Evolutionary conservation across 345 rosid species (phyloP), one percentile per base, ranked within the genome.

Genomic region (Camelina hispida): DNA sequence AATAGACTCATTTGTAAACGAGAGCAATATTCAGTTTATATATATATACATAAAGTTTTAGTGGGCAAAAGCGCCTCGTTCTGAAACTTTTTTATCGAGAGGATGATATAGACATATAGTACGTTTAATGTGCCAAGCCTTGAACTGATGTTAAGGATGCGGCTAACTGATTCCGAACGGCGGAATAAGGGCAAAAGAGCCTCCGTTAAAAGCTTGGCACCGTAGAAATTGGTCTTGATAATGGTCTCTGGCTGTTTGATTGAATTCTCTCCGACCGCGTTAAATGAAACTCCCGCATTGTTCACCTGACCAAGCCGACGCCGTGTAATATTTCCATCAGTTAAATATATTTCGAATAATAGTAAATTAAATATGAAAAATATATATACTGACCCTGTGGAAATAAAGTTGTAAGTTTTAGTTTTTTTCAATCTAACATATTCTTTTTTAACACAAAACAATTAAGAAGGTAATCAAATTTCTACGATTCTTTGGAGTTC

Each of bases 261-360:
- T 4, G 72, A 66, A 81, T 93, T 93, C 16, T 88, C 88, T 6
- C 76, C 22, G 14, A 91, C 69, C 1, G 68, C 86, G 70, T 93
- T 91, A 77, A 91, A 93, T 32, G 97, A 87, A 44, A 91, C 96
- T 0, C 83, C 97, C 0, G 94, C 96, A 78, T 93, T 93, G 71
- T 93, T 93, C 43, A 89, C 93, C 98, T 91, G 53, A 9, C 11
- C 25, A 61, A 60, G 6, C 63, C 17, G 52, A 30, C 22, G 47
- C 3, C 62, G 13, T 50, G 13, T 50, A 7, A 7, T 30, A 6
- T n/a, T 73, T 50, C 52, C 23, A 35, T 35, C 9, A 42, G 35
- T 35, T 3, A 28, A 28, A 47, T 52, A 44, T 7, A 14, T 32
- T 6, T 44, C 56, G 11, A 16, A 30, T 44, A 2, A 44, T 28